phyloP scores from a whole-genome alignment of 2,329 filamentous ascomycete species.

The Septoria petroselini region DNA sequence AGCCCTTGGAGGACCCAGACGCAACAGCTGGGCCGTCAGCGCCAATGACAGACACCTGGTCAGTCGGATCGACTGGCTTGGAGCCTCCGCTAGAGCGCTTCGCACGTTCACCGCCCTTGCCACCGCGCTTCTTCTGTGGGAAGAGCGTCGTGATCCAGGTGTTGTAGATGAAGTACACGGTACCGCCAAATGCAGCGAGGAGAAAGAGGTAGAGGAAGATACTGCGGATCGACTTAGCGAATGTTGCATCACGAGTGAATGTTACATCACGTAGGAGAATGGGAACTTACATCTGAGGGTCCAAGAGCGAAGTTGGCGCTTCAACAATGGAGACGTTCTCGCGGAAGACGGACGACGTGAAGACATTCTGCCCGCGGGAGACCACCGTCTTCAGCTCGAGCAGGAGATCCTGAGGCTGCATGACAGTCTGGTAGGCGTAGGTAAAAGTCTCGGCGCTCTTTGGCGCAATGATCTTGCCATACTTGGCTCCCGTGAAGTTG shows the following conservation, averaged over 20 bases:
- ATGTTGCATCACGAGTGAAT: background rate
- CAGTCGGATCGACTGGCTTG: slow-evolving; percentile 64
- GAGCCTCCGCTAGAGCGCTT: slow-evolving; percentile 59
- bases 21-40: slow-evolving; percentile 68
- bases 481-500: slow-evolving; percentile 78
- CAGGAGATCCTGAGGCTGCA: slow-evolving; percentile 85
- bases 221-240: slow-evolving; percentile 48
- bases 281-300: slow-evolving; percentile 81
- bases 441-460: slow-evolving; percentile 73
- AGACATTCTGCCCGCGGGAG: slow-evolving; percentile 64
- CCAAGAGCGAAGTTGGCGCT: slow-evolving; percentile 83
- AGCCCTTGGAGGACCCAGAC: slow-evolving; percentile 64
- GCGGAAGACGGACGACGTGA: slow-evolving; percentile 77
- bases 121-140: slow-evolving; percentile 68
- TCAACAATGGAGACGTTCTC: slow-evolving; percentile 84
- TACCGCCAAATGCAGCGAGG: slow-evolving; percentile 70
- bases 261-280: no score
- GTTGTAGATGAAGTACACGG: slow-evolving; percentile 94
- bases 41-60: slow-evolving; percentile 62
- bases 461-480: slow-evolving; percentile 69
- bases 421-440: slow-evolving; percentile 83
- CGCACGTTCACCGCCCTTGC: slow-evolving; percentile 63
- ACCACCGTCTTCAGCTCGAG: slow-evolving; percentile 75
- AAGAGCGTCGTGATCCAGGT: slow-evolving; percentile 96
- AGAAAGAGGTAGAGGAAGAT: slow-evolving; percentile 98